Evolutionary conservation across 148 eudicot species (phyloP), one percentile per base, ranked within the genome.

Genomic region (Diospyros kaki): DNA sequence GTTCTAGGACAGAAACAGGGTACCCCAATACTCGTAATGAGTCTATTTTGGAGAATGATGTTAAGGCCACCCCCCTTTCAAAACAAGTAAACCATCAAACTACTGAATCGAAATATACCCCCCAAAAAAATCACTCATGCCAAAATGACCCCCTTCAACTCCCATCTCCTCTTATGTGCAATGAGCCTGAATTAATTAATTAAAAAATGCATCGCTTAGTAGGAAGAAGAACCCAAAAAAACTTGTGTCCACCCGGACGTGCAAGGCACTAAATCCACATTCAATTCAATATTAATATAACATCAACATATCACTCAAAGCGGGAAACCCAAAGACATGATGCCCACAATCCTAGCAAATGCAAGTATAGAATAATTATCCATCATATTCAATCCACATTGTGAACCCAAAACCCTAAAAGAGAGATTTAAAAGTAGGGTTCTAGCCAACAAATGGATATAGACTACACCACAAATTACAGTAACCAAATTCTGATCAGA

Each of bases 381-480:
- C 58, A 52, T 28, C 28, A 28, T 10, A 18, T 51, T 69, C 58
- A 38, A 28, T 69, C 45, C 18, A 69, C n/a, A 69, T 55, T 69
- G 59, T 38, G 71, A 68, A 69, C 58, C 59, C 72, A 69, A 52
- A 68, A 69, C 14, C 45, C 59, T 52, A 52, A 38, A 68, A 50
- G 9, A 53, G 15, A 50, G 45, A 66, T 45, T 68, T 3, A 68
- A 68, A 4, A 68, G 1, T 56, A 5, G 71, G 71, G 42, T 50
- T 68, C 58, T 5, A 68, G 38, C 71, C 7, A 28, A 68, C 13
- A 53, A 28, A 45, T 11, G 63, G 58, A 75, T 38, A 58, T 56
- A 14, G n/a, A 14, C 10, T 65, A 13, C 42, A 15, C 50, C 28
- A 73, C 58, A 61, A 38, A 50, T 48, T 68, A 73, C 43, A 48